phyloP scores from a whole-genome alignment of 2,329 filamentous ascomycete genomes.

The Penicillium sp. region DNA sequence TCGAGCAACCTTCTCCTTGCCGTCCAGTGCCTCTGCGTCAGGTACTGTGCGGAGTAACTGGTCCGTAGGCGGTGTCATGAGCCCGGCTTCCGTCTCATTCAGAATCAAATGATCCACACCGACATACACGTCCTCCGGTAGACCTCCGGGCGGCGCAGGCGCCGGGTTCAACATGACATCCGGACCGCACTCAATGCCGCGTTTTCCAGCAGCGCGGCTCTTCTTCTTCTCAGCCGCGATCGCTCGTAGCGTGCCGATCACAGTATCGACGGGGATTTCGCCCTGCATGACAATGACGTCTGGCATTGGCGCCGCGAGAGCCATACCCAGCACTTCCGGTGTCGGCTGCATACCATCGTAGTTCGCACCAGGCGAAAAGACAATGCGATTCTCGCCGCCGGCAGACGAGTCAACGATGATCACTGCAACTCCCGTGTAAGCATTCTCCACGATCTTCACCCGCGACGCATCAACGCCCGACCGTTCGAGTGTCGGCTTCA shows the following conservation, averaged over 20 bases:
- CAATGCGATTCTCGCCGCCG: slow-evolving; percentile 73
- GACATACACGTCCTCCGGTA: slow-evolving; percentile 68
- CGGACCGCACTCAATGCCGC: slow-evolving; percentile 45
- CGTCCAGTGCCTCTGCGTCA: slow-evolving; percentile 44
- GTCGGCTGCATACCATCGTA: slow-evolving; percentile 46
- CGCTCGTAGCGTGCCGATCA: slow-evolving; percentile 60
- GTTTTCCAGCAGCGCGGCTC: slow-evolving; percentile 44
- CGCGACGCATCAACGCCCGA: slow-evolving; percentile 65
- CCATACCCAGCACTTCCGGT: slow-evolving; percentile 40
- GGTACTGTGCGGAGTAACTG: slow-evolving; percentile 31
- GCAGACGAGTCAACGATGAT: slow-evolving; percentile 74
- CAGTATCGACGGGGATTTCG: slow-evolving; percentile 70
- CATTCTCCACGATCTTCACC: slow-evolving; percentile 50
- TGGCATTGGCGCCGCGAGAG: slow-evolving; percentile 48
- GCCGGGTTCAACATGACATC: slow-evolving; percentile 83
- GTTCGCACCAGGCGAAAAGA: slow-evolving; percentile 74
- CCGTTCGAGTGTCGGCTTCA: slow-evolving; percentile 60
- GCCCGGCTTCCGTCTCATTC: slow-evolving; percentile 85
- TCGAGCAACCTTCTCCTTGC: slow-evolving; percentile 56
- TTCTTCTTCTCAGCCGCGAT: slow-evolving; percentile 39
- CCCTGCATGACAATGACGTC: slow-evolving; percentile 74
- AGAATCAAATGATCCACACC: slow-evolving; percentile 78
- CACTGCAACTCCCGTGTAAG: slow-evolving; percentile 70
- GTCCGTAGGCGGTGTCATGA: slow-evolving; percentile 61
- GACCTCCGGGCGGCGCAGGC: slow-evolving; percentile 72